phyloP scores from a whole-genome alignment of 257 asterid genomes.

The Plectranthus barbatus region DNA sequence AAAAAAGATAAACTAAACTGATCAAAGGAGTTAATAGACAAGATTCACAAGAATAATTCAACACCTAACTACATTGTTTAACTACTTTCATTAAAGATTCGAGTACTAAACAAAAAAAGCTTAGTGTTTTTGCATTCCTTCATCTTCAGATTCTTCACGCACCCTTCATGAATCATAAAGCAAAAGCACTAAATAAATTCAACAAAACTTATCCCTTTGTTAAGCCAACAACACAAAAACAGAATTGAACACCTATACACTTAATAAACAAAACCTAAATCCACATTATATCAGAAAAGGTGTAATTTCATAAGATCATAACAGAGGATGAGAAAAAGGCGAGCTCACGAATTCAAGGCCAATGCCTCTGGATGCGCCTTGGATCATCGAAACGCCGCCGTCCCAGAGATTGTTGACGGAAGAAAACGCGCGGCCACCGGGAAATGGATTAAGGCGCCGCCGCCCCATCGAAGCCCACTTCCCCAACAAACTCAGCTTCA shows the following conservation, averaged over 20 bases:
- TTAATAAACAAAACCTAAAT: not conserved
- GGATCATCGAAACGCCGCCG: constrained; percentile 82
- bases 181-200: not conserved
- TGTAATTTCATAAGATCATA: not conserved
- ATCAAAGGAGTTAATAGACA: too few species aligned
- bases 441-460: constrained; percentile 19
- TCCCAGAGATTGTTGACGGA: constrained; percentile 31
- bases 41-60: too few species aligned
- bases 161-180: not conserved
- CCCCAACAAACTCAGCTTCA: constrained; percentile 36
- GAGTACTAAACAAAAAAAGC: not conserved
- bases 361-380: constrained; percentile 98
- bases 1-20: too few species aligned
- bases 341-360: constrained; percentile 88
- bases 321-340: not conserved
- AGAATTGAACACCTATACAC: not conserved
- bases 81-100: not conserved
- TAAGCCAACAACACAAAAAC: not conserved
- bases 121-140: not conserved
- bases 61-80: too few species aligned
- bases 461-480: constrained; percentile 23
- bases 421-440: constrained; percentile 29
- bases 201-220: not conserved
- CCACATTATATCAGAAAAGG: not conserved
- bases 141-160: not conserved